Base-by-base conservation (phyloP, 441 rosid species). In the Erodium chrysanthum region DNA sequence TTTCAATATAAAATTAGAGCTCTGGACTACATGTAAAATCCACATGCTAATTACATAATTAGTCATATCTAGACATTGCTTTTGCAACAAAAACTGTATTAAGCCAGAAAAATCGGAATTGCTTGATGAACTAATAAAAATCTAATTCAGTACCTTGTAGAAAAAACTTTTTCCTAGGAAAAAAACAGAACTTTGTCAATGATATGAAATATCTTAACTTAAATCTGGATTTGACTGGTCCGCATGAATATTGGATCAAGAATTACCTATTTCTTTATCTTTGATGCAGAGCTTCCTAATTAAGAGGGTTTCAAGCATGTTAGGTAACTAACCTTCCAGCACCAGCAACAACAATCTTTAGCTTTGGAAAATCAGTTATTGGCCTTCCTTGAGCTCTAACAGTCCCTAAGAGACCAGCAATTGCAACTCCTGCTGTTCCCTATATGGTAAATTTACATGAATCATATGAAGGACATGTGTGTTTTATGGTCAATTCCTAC, bases 351-450 rank as follows among this genome's bases (percentile, higher is more conserved):
- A 93, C 98, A 20, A 91, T 93, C 84, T 88, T 93, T 84, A 81
- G 90, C 86, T 93, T 93, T 65, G 98, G 98, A 73, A 93, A 93
- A 83, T 93, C 98, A 67, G 91, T 86, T 96, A 93, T 89, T 21
- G 98, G 84, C 82, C 91, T 82, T 71, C 99, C 97, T 76, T 94
- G 96, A 68, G 97, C 97, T 82, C 99, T 88, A 70, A 94, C 99
- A 66, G 99, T 96, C 80, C 99, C 97, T 83, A 94, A 85, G 75
- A 94, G 97, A 67, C 99, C 99, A 83, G 97, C 97, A 61, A 91
- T 78, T 65, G 99, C 99, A 78, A 94, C 99, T 76, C 99, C 99
- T 67, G 99, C 97, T 29, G 97, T 94, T 73, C 99, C 99, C 99
- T 91, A 77, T 70, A 66, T 21, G 64, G 33, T 61, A 2, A 61